A percentile compares a stretch with the other conserved stretches of the same genome.
These are phyloP conservation scores for Cryomyces antarcticus DNA, from an alignment of 495 filamentous ascomycete genomes.

Conservation along the genomic window DNA sequence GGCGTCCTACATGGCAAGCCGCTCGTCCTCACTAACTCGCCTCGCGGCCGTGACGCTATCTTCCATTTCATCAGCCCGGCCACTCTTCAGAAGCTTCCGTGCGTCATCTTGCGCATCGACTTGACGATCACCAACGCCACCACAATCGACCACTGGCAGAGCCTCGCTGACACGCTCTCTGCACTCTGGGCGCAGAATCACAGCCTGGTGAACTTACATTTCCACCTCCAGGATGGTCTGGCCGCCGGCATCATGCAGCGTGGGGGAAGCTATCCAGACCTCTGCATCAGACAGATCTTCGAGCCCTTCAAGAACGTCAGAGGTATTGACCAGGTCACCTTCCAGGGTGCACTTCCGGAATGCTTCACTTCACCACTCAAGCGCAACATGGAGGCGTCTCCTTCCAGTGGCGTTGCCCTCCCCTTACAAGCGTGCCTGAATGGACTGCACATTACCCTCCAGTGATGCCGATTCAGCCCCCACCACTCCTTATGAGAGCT, in stretches of 20 bases:
- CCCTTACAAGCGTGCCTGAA: too few relatives aligned
- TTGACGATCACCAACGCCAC: conserved; percentile 1
- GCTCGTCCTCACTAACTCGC: background rate
- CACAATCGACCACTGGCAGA: background rate
- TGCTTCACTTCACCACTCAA: conserved; percentile 3
- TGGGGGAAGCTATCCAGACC: conserved; percentile 2
- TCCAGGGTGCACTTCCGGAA: conserved; percentile 3
- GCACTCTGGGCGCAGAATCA: background rate
- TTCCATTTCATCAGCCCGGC: too few relatives aligned
- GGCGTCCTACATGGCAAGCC: background rate
- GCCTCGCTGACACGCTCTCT: background rate
- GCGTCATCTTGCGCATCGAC: conserved; percentile 2
- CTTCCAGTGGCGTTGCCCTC: too few relatives aligned
- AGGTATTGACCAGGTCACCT: conserved; percentile 1
- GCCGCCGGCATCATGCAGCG: background rate
- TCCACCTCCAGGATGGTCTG: conserved; percentile 2
- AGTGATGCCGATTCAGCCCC: too few relatives aligned
- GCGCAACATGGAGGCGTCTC: conserved; percentile 1
- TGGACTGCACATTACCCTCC: too few relatives aligned
- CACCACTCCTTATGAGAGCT: too few relatives aligned
- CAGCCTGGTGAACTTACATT: conserved; percentile 1
- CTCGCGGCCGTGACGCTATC: too few relatives aligned
- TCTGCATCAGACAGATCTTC: background rate
- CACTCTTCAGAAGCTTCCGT: background rate
- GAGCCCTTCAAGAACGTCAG: conserved; percentile 1